These are phyloP conservation scores for Fusarium udum DNA, from an alignment of 2,329 filamentous ascomycete genomes.

Conservation along the genomic window DNA sequence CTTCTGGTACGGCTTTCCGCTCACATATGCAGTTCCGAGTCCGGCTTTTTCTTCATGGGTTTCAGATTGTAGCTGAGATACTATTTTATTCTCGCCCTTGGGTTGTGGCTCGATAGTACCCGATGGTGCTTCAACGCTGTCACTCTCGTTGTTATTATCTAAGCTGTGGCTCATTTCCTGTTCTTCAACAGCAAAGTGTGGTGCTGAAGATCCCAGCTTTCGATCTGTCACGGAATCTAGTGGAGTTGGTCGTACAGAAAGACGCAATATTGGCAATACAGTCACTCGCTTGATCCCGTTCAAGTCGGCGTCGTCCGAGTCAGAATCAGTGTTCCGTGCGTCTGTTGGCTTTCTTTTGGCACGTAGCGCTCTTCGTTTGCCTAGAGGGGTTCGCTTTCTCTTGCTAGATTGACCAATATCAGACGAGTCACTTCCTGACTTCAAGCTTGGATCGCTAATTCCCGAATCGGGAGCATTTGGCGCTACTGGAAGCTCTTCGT, in stretches of 20 bases:
- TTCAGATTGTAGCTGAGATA: neutral
- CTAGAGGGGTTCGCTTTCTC: accelerated
- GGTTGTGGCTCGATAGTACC: accelerated
- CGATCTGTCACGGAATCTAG: accelerated
- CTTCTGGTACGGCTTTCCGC: accelerated
- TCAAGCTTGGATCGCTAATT: accelerated
- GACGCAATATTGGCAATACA: neutral
- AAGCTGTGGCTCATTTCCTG: accelerated
- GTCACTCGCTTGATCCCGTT: neutral
- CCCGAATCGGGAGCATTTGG: neutral
- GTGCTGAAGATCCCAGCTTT: accelerated
- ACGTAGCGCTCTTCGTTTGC: neutral
- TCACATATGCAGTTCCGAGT: neutral
- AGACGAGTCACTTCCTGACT: accelerated
- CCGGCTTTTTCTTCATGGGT: neutral
- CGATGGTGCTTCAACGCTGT: accelerated
- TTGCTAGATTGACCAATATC: accelerated
- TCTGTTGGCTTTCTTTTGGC: neutral
- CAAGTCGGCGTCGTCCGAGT: neutral
- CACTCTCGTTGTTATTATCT: accelerated
- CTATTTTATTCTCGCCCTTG: too few relatives aligned
- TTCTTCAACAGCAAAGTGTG: accelerated
- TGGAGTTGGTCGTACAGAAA: neutral
- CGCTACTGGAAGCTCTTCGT: accelerated
- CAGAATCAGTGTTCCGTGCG: accelerated